A percentile compares a stretch with the other conserved stretches of the same genome.
These are phyloP conservation scores for Trichoderma guizhouense DNA, from an alignment of 2,329 filamentous ascomycete genomes.

Conservation along the genomic window DNA sequence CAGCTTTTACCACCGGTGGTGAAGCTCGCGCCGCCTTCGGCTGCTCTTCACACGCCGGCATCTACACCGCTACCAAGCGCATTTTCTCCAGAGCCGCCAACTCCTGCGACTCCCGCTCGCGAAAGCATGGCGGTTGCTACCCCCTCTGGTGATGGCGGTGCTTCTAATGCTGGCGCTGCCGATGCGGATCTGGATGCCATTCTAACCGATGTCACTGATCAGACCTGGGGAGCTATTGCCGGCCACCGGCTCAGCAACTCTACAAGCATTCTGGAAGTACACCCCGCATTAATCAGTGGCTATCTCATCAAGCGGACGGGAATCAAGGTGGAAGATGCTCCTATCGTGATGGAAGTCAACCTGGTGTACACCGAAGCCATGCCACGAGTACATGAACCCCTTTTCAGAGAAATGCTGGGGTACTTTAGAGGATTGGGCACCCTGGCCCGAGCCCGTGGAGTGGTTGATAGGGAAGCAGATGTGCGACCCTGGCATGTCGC, in stretches of 20 bases:
- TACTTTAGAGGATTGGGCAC: constrained; percentile 68
- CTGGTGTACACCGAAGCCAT: constrained; percentile 54
- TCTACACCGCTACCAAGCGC: constrained; percentile 62
- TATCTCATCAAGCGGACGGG: constrained; percentile 65
- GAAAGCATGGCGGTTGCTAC: constrained; percentile 41
- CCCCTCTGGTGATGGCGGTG: constrained; percentile 41
- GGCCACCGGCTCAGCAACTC: constrained; percentile 63
- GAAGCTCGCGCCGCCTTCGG: constrained; percentile 45
- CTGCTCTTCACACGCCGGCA: constrained; percentile 59
- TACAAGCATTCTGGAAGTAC: constrained; percentile 50
- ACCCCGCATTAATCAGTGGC: constrained; percentile 58
- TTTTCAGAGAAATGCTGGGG: constrained; percentile 67
- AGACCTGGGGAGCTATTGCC: constrained; percentile 71
- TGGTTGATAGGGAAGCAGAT: constrained; percentile 56
- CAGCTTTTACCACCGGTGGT: constrained; percentile 57
- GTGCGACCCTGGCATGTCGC: constrained; percentile 77
- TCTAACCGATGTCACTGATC: constrained; percentile 69
- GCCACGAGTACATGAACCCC: constrained; percentile 56
- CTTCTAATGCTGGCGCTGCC: constrained; percentile 37
- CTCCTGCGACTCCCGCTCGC: constrained; percentile 48
- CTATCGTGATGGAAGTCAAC: constrained; percentile 61
- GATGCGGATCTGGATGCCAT: constrained; percentile 57
- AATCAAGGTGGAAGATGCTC: constrained; percentile 53
- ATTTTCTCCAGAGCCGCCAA: constrained; percentile 57
- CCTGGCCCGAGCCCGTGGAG: constrained; percentile 63